Evolutionary conservation across 2,329 filamentous ascomycete species (phyloP).

Genomic region (Xylariales sp.): DNA sequence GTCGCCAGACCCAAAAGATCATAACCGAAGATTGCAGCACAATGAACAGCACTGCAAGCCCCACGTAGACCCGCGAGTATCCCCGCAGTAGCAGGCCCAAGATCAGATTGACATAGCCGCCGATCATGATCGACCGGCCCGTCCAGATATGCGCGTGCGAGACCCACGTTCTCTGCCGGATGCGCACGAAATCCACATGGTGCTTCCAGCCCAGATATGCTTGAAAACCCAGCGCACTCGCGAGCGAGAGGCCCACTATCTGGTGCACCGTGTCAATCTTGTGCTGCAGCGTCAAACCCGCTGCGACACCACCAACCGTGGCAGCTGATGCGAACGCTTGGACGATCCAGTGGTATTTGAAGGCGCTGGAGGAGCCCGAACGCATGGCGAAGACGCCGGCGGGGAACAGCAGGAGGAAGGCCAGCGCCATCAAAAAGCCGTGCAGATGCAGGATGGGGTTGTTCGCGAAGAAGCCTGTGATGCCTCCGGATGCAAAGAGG

Average conservation of each 20-base stretch:
- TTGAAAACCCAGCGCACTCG: too few species aligned
- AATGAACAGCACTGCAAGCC: too few species aligned
- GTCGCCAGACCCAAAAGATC: too few species aligned
- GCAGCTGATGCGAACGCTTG: too few species aligned
- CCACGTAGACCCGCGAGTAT: background rate
- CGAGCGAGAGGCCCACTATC: too few species aligned
- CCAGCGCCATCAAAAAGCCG: background rate
- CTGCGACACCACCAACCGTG: too few species aligned
- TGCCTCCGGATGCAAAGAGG: too few species aligned
- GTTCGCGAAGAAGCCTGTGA: too few species aligned
- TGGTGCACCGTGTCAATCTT: too few species aligned
- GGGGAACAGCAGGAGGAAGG: background rate
- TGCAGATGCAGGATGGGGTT: too few species aligned
- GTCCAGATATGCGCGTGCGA: constrained; percentile 12
- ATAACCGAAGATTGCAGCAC: too few species aligned
- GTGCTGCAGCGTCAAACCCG: too few species aligned
- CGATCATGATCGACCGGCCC: constrained; percentile 7
- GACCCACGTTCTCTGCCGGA: constrained; percentile 11
- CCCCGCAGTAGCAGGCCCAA: background rate
- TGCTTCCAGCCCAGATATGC: constrained; percentile 9
- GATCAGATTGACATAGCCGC: constrained; percentile 3
- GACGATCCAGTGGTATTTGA: constrained; percentile 11
- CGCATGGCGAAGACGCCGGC: background rate
- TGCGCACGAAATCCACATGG: constrained; percentile 10
- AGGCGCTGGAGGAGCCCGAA: constrained; percentile 9